Evolutionary conservation across 176 grass and related monocot genomes (phyloP).

Genomic region (Tillandsia fasciculata): DNA sequence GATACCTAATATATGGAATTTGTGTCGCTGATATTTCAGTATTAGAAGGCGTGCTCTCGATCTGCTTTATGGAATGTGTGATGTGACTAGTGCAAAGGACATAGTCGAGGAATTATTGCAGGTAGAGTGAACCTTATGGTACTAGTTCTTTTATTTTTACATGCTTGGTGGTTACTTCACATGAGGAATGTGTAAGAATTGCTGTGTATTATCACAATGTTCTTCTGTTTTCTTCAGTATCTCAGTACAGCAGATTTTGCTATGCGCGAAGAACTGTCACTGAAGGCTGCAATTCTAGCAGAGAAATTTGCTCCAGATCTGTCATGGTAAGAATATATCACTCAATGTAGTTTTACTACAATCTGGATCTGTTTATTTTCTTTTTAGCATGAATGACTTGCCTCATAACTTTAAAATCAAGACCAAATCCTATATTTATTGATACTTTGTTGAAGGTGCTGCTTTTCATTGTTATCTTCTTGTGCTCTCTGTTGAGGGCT

Average conservation of each 20-base stretch:
- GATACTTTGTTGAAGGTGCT: not conserved
- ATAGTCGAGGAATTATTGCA: slow-evolving; percentile 98
- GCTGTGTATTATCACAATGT: slow-evolving; percentile 13
- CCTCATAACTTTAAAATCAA: not conserved
- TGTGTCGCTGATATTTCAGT: slow-evolving; percentile 36
- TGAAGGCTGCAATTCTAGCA: slow-evolving; percentile 93
- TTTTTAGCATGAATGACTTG: not conserved
- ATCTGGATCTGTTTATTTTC: not conserved
- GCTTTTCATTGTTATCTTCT: not conserved
- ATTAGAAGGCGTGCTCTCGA: slow-evolving; percentile 98
- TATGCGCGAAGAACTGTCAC: slow-evolving; percentile 93
- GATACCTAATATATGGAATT: slow-evolving; percentile 6
- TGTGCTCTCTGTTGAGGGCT: not conserved
- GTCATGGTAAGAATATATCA: slow-evolving; percentile 51
- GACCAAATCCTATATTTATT: not conserved
- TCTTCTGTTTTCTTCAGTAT: slow-evolving; percentile 48
- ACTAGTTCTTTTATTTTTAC: not conserved
- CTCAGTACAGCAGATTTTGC: slow-evolving; percentile 94
- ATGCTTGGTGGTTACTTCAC: not conserved
- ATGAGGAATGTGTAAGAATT: slow-evolving; percentile 3
- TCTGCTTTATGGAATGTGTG: slow-evolving; percentile 98
- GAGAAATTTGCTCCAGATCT: slow-evolving; percentile 99
- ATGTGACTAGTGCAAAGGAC: slow-evolving; percentile 96
- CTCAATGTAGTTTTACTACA: not conserved
- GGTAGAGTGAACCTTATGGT: slow-evolving; percentile 42